Conservation (phyloP, 164 flowering plant species). For the Platanus orientalis region DNA sequence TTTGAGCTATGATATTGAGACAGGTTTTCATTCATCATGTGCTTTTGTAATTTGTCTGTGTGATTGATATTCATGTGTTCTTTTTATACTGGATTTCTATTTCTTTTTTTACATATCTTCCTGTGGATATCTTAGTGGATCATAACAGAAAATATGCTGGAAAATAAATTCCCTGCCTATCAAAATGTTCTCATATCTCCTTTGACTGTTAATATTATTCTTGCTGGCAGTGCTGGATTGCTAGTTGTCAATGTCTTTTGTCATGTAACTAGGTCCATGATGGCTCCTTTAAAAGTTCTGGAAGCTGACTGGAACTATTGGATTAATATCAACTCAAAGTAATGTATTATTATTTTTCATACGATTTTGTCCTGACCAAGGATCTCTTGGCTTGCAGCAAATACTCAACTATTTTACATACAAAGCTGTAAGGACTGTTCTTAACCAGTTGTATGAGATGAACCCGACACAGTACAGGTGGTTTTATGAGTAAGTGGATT, state of each 20-base stretch:
- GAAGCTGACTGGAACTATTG: not conserved
- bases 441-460: constrained; percentile 92
- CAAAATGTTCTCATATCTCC: too few species aligned
- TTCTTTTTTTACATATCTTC: too few species aligned
- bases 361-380: constrained; percentile 11
- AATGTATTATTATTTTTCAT: not conserved
- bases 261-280: not conserved
- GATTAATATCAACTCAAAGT: not conserved
- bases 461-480: constrained; percentile 85
- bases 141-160: not conserved
- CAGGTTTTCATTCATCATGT: not conserved
- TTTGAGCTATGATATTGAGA: not conserved
- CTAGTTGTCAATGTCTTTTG: not conserved
- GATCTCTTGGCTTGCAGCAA: constrained; percentile 60
- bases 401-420: constrained; percentile 75
- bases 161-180: not conserved
- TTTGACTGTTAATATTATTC: not conserved
- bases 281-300: too few species aligned
- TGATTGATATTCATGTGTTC: not conserved
- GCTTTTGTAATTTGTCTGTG: not conserved
- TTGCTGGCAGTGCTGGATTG: not conserved
- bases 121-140: not conserved
- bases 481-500: constrained; percentile 80
- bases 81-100: too few species aligned
- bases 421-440: constrained; percentile 94